Evolutionary conservation across 2,329 filamentous ascomycete species (phyloP).

Genomic region (Blastomyces emzantsi): DNA sequence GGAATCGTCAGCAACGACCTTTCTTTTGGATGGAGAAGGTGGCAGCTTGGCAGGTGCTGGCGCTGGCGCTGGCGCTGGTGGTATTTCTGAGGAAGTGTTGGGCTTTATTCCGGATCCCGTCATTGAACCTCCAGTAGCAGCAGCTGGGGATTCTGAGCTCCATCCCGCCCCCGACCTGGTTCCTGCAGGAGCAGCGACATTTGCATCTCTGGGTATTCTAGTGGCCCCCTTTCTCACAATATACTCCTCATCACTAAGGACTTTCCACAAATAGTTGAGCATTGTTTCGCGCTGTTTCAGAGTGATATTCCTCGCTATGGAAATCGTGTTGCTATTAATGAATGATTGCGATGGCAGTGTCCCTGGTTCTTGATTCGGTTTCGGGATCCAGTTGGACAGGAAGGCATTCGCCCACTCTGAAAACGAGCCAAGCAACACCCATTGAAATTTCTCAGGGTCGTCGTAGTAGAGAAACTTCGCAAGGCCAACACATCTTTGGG

Average conservation of each 20-base stretch:
- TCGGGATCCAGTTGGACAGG: conserved; percentile 19
- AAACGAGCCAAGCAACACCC: conserved; percentile 23
- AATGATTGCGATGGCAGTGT: conserved; percentile 19
- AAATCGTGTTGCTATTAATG: conserved; percentile 6
- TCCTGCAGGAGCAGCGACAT: not conserved
- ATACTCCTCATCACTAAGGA: conserved; percentile 29
- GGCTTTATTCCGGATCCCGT: not conserved
- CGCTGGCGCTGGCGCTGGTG: not conserved
- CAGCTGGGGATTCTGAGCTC: not conserved
- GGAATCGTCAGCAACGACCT: conserved; percentile 12
- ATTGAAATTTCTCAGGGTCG: conserved; percentile 20
- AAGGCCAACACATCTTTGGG: conserved; percentile 22
- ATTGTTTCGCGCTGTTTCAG: conserved; percentile 21
- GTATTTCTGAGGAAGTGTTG: not conserved
- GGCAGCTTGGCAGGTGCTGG: not conserved
- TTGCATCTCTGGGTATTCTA: not conserved
- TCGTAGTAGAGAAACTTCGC: conserved; percentile 27
- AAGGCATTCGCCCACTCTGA: conserved; percentile 24
- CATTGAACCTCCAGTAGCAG: not conserved
- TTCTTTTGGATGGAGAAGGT: conserved; percentile 16
- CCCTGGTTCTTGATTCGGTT: conserved; percentile 23
- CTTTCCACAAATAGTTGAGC: conserved; percentile 21
- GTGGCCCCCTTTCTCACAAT: conserved; percentile 20
- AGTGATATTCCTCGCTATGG: conserved; percentile 14
- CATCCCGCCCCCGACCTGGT: not conserved